phyloP scores from a whole-genome alignment of 2,329 filamentous ascomycete genomes.

The Cladosporium sp. region DNA sequence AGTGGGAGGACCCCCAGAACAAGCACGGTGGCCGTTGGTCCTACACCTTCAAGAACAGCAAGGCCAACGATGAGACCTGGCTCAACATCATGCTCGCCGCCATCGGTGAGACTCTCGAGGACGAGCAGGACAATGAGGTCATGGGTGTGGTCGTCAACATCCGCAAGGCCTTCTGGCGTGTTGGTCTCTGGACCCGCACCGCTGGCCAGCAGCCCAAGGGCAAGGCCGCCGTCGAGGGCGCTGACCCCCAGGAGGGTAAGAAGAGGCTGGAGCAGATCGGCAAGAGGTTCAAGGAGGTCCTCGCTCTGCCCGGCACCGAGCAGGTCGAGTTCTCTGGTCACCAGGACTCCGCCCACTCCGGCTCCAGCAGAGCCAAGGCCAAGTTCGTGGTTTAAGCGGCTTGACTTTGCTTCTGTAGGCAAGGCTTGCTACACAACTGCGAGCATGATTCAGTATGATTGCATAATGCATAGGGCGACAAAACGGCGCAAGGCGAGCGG shows the following conservation, averaged over 20 bases:
- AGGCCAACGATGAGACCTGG: slow-evolving; percentile 95
- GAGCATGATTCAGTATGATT: slow-evolving; percentile 6
- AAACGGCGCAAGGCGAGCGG: slow-evolving; percentile 16
- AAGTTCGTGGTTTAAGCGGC: slow-evolving; percentile 75
- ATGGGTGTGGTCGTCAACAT: slow-evolving; percentile 99
- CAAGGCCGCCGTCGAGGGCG: slow-evolving; percentile 44
- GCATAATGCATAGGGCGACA: slow-evolving; percentile 17
- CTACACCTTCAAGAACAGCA: slow-evolving; percentile 96
- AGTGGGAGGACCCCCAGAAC: slow-evolving; percentile 98
- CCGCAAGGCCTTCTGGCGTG: slow-evolving; percentile 95
- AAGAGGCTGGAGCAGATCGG: slow-evolving; percentile 84
- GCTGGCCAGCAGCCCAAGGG: slow-evolving; percentile 79
- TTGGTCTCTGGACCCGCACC: slow-evolving; percentile 95
- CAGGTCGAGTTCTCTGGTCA: slow-evolving; percentile 93
- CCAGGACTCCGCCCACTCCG: slow-evolving; percentile 87
- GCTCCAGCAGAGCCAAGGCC: slow-evolving; percentile 92
- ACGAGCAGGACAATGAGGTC: slow-evolving; percentile 91
- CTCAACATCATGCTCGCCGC: slow-evolving; percentile 94
- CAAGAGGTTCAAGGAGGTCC: slow-evolving; percentile 85
- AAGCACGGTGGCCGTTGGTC: slow-evolving; percentile 99
- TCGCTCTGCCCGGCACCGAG: slow-evolving; percentile 76
- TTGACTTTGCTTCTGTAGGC: not conserved
- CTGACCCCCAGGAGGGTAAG: slow-evolving; percentile 70
- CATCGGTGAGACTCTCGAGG: slow-evolving; percentile 96
- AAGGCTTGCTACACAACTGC: not conserved